Evolutionary conservation across 2,329 filamentous ascomycete genomes (phyloP), one percentile per base, ranked within the genome.

Genomic region (Colletotrichum sp.): DNA sequence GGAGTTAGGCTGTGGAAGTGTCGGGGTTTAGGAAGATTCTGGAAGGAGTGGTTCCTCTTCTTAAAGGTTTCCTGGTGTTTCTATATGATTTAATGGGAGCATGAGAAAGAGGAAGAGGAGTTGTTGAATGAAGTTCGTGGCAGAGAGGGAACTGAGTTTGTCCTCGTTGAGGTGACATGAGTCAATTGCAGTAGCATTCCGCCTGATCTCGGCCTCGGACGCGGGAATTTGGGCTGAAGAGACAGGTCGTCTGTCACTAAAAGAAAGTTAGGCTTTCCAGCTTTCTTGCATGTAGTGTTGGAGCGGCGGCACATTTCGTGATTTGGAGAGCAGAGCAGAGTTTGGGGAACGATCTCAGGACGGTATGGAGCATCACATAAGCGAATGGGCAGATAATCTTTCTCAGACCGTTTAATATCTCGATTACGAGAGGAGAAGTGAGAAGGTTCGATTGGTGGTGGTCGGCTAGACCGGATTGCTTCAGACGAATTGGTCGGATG

Each of bases 401-500:
- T 52, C 44, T 2, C 44, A 13, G 44, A 21, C 44, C 44, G 44
- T 52, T 21, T 39, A 9, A 39, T 39, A 39, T 39, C 15, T 52
- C 44, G 44, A 52, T 52, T 52, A 7, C 44, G n/a, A 52, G 44
- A 52, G 44, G 10, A 21, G 44, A 49, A n/a, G n/a, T n/a, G n/a
- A n/a, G n/a, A n/a, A 10, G 44, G n/a, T 21, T 49, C 6, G 10
- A 49, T 49, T 21, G n/a, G 10, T 49, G 30, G 26, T 34, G 32
- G 49, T n/a, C 60, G 72, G 72, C 16, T 15, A 28, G 44, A 49
- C 68, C 67, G 68, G 44, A 12, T 24, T 55, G 21, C 52, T 75
- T 75, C 68, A 66, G 72, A 71, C 52, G 72, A 71, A 28, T 26
- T 10, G 60, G 68, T 71, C 68, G 60, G 68, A 75, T 24, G 49